Conservation (phyloP, 179 eudicot species). For the Silene vulgaris region DNA sequence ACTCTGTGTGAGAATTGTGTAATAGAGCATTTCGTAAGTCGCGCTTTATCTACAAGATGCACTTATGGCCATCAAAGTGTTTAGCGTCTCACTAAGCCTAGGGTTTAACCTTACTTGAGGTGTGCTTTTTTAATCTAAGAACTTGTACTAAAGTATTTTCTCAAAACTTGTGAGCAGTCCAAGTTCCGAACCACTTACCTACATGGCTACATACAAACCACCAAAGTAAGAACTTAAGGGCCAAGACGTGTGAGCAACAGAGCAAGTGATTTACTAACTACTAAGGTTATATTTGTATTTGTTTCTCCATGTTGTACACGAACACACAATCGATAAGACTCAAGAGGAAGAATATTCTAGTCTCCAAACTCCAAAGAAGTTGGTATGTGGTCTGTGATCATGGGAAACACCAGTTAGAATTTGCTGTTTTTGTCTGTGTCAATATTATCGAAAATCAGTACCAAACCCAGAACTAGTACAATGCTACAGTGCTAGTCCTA, state of each 20-base stretch:
- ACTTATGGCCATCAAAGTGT: too few relatives aligned
- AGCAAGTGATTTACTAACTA: background rate
- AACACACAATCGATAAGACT: background rate
- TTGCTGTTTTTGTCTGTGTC: background rate
- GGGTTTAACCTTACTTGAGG: too few relatives aligned
- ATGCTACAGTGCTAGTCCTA: constrained; percentile 1
- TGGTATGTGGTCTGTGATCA: background rate
- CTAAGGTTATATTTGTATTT: background rate
- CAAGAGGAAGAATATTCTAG: background rate
- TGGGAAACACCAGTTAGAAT: background rate
- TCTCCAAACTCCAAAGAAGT: background rate
- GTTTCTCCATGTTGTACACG: background rate
- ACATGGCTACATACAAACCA: too few relatives aligned
- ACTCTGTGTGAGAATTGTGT: too few relatives aligned
- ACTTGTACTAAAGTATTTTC: background rate
- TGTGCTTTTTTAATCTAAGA: too few relatives aligned
- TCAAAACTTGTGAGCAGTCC: too few relatives aligned
- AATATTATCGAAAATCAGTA: background rate
- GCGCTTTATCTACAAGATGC: too few relatives aligned
- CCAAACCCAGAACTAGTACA: constrained; percentile 1
- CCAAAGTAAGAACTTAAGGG: background rate
- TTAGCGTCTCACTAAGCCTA: too few relatives aligned
- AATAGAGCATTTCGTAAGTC: too few relatives aligned
- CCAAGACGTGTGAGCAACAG: background rate
- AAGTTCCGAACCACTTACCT: too few relatives aligned